Base-by-base conservation (phyloP, 805 yeast species). In the Diddensiella santjacobensis region DNA sequence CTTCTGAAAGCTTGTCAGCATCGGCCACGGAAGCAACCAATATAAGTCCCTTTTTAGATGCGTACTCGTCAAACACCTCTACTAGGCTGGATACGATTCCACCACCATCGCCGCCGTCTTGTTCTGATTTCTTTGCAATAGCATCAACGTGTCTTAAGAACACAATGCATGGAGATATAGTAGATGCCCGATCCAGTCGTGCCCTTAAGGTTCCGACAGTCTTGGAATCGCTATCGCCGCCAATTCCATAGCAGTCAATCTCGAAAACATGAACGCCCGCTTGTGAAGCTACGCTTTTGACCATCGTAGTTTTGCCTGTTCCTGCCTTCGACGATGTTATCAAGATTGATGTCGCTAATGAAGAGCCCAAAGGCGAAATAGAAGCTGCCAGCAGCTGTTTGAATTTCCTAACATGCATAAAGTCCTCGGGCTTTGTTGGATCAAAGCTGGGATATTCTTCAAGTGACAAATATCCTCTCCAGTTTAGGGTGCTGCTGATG, bases 181-280 rank as follows among this genome's bases (percentile, higher is more conserved):
- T 70, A 51, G 78, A 63, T 35, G 78, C 69, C 18, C 81, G 73
- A 54, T 89, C 97, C 3, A 87, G 71, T 58, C 83, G 80, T 0
- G 96, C 98, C 44, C 79, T 70, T 10, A 91, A 70, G 1, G 78
- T 67, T 0, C 96, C 99, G 18, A 91, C 69, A 0, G 90, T 85
- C 60, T 89, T 89, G 24, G 81, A 68, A 47, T 84, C 91, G 11
- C 87, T 79, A 1, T 89, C 87, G 48, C 83, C 81, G 4, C 83
- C 64, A 3, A 83, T 63, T 29, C 80, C 87, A 53, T 78, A 74
- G 22, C 88, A 83, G 54, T 90, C 95, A 11, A 91, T 65, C 40
- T 78, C 84, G 24, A 83, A 67, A 4, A 83, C 64, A 53, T 85
- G 83, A 5, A 81, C 64, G 0, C 96, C 96, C 24, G 82, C 63